Base-by-base conservation (phyloP, 2,329 filamentous ascomycete genomes). In the Colletotrichum musicola region DNA sequence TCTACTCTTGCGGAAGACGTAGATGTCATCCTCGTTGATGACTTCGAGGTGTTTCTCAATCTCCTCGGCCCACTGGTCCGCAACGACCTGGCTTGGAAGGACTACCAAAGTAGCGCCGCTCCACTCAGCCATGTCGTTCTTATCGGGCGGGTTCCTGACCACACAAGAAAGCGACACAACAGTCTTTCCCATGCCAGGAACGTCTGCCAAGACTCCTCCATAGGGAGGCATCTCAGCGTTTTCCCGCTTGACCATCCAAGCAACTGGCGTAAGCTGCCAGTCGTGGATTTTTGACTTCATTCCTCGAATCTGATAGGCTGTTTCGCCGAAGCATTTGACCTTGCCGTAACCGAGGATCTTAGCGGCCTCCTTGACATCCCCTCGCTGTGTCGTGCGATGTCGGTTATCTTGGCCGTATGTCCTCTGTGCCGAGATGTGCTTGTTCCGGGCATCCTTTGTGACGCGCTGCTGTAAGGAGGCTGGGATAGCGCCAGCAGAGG, bases 141-240 rank as follows among this genome's bases (percentile, higher is more conserved):
- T 63, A 1, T 78, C 72, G 0, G 81, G 85, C 0, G 82, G 83
- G 16, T 75, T 80, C 1, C 74, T 77, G 6, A 76, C 66, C 67
- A 81, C 79, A 49, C 75, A 77, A 3, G 77, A 78, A 6, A 81
- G 51, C 1, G 74, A 74, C 73, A 89, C 84, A 3, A 89, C 82
- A 0, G 89, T 92, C 76, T 92, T 92, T 0, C 90, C 90, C 1
- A 91, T 76, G 0, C 90, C 90, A 87, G 91, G 90, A 30, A 85
- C 84, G 73, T 92, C 89, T 0, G 86, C 88, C 0, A 91, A 72
- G 1, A 92, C 80, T 0, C 89, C 89, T 4, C 89, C 89, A 61
- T 73, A 53, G 1, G 82, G 86, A 50, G 75, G 64, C 0, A 76
- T 35, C 40, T 27, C 14, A 1, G 71, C 77, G 4, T 80, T 77